These are phyloP conservation scores for Leccinellum albellum DNA, from an alignment of 768 basidiomycete genomes.

Conservation along the genomic window DNA sequence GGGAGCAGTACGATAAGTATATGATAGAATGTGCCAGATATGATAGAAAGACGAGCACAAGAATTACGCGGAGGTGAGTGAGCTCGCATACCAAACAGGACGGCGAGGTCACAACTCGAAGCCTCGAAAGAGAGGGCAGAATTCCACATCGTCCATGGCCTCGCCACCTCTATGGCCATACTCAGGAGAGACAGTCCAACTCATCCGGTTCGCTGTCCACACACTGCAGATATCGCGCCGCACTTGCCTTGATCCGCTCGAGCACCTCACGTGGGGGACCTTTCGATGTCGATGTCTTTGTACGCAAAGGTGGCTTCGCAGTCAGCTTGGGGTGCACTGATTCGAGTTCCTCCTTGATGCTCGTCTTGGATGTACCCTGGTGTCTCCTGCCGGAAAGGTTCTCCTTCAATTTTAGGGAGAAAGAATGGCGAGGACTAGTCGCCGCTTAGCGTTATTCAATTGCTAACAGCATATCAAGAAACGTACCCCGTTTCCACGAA, in stretches of 20 bases:
- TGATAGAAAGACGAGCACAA: background rate
- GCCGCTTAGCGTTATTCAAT: background rate
- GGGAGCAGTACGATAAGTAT: background rate
- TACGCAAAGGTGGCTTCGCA: conserved; percentile 1
- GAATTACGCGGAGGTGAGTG: background rate
- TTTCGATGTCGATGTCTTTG: conserved; percentile 16
- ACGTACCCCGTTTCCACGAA: conserved; percentile 16
- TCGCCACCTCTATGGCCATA: background rate
- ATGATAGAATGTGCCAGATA: background rate
- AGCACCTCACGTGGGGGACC: conserved; percentile 41
- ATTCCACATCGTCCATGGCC: background rate
- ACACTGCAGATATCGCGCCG: conserved; percentile 13
- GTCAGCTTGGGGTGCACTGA: background rate
- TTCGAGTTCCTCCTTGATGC: background rate
- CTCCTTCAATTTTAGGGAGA: conserved; percentile 35
- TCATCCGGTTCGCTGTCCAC: conserved; percentile 41
- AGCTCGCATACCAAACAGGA: background rate
- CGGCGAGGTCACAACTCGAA: background rate
- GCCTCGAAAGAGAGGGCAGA: background rate
- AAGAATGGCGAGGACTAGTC: conserved; percentile 8
- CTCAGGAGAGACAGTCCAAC: conserved; percentile 44
- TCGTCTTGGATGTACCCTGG: background rate
- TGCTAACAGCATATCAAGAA: background rate
- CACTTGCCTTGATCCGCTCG: conserved; percentile 34
- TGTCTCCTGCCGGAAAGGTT: conserved; percentile 17